Base-by-base conservation (phyloP, 2,329 filamentous ascomycete genomes). In the Juglanconis sp. region DNA sequence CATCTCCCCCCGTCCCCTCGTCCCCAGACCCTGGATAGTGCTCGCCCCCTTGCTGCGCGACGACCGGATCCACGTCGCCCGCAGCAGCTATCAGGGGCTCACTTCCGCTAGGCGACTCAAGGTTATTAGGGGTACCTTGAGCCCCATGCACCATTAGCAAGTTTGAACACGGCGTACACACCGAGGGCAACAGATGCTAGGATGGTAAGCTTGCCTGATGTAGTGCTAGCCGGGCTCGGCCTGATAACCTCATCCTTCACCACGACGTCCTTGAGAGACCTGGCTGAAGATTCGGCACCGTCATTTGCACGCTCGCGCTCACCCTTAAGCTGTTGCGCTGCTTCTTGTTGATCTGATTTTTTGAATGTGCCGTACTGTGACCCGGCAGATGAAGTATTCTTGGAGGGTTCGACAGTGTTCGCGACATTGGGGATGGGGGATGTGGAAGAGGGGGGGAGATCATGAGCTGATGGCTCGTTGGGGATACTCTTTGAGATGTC, bases 141-240 rank as follows among this genome's bases (percentile, higher is more conserved):
- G 58, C 58, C 58, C 61, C 58, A 61, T 30, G 52, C 55, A 63
- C 61, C 61, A 63, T 63, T 63, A 63, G 61, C 61, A 50, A 63
- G 58, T 57, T 63, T 63, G 58, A 63, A 63, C 35, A 63, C 55
- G 46, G 61, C 61, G 52, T 63, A 63, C 36, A 44, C 55, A 63
- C 61, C 61, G 61, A 63, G 47, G 55, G 51, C 61, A 60, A 61
- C 56, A 53, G 61, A 63, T 56, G 61, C 61, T 53, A 63, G 58
- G 61, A 63, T 63, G 34, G 61, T 63, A 61, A 63, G 61, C 61
- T 63, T 63, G 61, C 61, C 61, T 61, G 61, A 57, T 58, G 58
- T 63, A 53, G 57, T 61, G 51, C 58, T 53, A 56, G 61, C 51
- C 47, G 55, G 47, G 35, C 36, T 56, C 44, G 58, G 58, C 58